Conservation (phyloP, 306 rosid genomes). For the Quillaja saponaria region DNA sequence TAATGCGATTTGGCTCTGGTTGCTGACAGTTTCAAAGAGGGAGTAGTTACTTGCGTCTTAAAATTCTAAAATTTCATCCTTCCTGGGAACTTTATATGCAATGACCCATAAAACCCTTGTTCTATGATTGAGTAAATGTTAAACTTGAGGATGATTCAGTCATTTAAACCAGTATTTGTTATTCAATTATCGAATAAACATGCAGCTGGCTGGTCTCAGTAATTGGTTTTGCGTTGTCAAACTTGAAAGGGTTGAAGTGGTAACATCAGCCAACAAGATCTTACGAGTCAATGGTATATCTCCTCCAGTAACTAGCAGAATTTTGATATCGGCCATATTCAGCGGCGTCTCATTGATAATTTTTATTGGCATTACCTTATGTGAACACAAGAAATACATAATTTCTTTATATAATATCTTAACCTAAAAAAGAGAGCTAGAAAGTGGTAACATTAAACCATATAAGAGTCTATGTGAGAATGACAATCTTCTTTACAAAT, state of each 20-base stretch:
- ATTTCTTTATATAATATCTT: too few relatives aligned
- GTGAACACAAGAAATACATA: too few relatives aligned
- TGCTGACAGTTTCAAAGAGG: slow-evolving; percentile 63
- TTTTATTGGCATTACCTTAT: too few relatives aligned
- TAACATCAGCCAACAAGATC: too few relatives aligned
- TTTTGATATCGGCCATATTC: too few relatives aligned
- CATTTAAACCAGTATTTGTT: slow-evolving; percentile 11
- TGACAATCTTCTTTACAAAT: too few relatives aligned
- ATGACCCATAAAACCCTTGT: slow-evolving; percentile 34
- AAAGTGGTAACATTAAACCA: too few relatives aligned
- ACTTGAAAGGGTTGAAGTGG: slow-evolving; percentile 27
- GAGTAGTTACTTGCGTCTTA: slow-evolving; percentile 32
- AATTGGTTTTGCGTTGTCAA: slow-evolving; percentile 20
- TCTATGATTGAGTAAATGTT: neutral
- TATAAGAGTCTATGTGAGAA: too few relatives aligned
- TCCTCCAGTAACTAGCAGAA: too few relatives aligned
- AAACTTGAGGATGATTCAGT: slow-evolving; percentile 16
- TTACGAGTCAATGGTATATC: too few relatives aligned
- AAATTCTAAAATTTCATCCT: neutral
- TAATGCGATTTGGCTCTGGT: slow-evolving; percentile 38
- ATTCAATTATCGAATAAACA: neutral
- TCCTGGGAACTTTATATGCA: slow-evolving; percentile 24
- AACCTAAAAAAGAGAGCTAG: too few relatives aligned
- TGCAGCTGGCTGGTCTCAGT: slow-evolving; percentile 20
- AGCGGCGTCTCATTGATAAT: too few relatives aligned